Conservation (phyloP, 768 basidiomycete genomes). For the Lactifluus rugatus region DNA sequence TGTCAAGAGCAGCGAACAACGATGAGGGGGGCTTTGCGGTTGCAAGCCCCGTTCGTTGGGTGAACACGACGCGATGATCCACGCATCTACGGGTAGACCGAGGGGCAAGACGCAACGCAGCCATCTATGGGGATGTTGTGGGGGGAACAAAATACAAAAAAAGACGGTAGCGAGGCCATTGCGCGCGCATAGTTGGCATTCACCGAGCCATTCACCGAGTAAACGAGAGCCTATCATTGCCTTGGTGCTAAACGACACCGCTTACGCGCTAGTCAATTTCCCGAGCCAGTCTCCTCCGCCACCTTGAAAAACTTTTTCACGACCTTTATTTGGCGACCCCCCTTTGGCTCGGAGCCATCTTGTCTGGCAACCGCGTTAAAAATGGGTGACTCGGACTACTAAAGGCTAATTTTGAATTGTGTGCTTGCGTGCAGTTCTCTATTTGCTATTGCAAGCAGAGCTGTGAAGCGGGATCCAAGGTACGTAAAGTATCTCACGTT, state of each 20-base stretch:
- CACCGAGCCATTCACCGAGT: conserved; percentile 55
- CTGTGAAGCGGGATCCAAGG: not conserved
- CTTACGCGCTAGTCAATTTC: conserved; percentile 2
- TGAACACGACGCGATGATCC: conserved; percentile 18
- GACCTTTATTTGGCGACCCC: not conserved
- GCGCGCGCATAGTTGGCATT: conserved; percentile 19
- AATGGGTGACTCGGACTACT: not conserved
- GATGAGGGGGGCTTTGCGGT: conserved; percentile 50
- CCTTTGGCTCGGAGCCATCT: conserved; percentile 18
- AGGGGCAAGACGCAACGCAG: conserved; percentile 8
- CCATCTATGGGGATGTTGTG: conserved; percentile 2
- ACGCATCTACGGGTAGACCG: conserved; percentile 20
- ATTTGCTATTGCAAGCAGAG: not conserved
- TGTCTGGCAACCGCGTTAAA: too few relatives aligned
- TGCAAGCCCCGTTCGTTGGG: conserved; percentile 37
- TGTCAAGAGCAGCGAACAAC: conserved; percentile 80
- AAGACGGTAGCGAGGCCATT: not conserved
- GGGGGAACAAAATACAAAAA: not conserved
- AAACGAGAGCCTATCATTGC: conserved; percentile 16
- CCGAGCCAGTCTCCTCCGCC: conserved; percentile 10
- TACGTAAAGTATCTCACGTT: not conserved
- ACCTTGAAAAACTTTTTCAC: conserved; percentile 8
- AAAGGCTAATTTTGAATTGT: not conserved
- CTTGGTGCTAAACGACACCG: not conserved
- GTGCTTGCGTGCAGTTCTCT: not conserved